Conservation (phyloP, 768 basidiomycete genomes). For the Rhodosporidiobolus sp. region DNA sequence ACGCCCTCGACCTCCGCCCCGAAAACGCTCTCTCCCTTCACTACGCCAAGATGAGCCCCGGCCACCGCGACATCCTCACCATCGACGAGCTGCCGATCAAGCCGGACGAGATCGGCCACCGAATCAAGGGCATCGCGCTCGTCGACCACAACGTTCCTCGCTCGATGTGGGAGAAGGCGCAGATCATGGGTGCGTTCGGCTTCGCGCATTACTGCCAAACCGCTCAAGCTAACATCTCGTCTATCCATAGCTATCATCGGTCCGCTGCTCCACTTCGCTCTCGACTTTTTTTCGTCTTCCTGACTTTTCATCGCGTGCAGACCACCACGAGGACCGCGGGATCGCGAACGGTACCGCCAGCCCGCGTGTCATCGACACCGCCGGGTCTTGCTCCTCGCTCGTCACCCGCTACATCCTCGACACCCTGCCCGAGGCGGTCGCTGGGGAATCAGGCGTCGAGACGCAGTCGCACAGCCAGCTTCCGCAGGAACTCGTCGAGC, state of each 20-base stretch:
- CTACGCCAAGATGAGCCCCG: conserved; percentile 24
- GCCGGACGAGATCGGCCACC: conserved; percentile 33
- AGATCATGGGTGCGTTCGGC: conserved; percentile 1
- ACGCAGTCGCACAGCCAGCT: background rate
- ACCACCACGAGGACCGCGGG: conserved; percentile 35
- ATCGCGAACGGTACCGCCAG: conserved; percentile 19
- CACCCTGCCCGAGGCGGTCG: background rate
- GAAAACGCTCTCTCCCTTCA: conserved; percentile 31
- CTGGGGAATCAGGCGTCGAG: no score
- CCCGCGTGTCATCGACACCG: conserved; percentile 29
- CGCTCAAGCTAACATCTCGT: no score
- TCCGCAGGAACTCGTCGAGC: conserved; percentile 33
- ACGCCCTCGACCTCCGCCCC: conserved; percentile 35
- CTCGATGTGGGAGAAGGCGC: conserved; percentile 5
- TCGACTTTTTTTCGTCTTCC: background rate
- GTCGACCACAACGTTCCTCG: conserved; percentile 40
- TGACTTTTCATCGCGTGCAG: background rate
- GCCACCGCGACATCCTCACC: conserved; percentile 37
- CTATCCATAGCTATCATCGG: conserved; percentile 17
- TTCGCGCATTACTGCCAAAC: no score
- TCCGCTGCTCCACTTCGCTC: background rate
- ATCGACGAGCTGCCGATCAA: conserved; percentile 40
- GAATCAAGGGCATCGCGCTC: conserved; percentile 36
- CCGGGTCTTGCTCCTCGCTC: conserved; percentile 28
- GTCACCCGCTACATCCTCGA: conserved; percentile 29